Evolutionary conservation across 495 filamentous ascomycete genomes (phyloP).

Genomic region (Talaromyces wortmannii): DNA sequence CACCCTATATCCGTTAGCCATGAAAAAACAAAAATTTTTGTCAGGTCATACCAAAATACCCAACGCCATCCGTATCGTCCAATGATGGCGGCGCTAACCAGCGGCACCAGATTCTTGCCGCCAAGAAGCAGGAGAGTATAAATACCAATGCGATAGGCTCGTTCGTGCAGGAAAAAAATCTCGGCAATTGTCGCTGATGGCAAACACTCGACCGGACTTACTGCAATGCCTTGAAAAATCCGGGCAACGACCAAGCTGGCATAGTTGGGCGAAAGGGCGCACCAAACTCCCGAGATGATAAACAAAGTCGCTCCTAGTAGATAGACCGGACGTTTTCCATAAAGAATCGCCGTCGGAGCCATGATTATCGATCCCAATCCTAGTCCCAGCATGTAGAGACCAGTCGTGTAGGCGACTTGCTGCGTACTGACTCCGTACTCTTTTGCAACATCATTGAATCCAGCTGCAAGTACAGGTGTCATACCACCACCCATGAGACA

Average conservation of each 20-base stretch:
- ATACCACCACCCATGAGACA: conserved; percentile 92
- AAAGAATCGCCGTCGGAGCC: conserved; percentile 88
- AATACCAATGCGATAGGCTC: conserved; percentile 91
- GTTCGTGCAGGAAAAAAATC: conserved; percentile 93
- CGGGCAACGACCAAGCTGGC: conserved; percentile 73
- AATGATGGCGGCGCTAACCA: conserved; percentile 85
- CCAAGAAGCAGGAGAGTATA: conserved; percentile 87
- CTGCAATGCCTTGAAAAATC: conserved; percentile 79
- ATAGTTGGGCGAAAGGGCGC: conserved; percentile 75
- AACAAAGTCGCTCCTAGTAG: conserved; percentile 71
- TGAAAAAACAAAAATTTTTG: neutral
- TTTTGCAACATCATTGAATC: conserved; percentile 73
- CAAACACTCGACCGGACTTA: conserved; percentile 89
- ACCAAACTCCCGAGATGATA: conserved; percentile 76
- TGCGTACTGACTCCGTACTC: conserved; percentile 66
- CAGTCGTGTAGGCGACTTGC: conserved; percentile 81
- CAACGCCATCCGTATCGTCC: conserved; percentile 76
- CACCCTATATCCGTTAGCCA: conserved; percentile 44
- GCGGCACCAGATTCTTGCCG: conserved; percentile 86
- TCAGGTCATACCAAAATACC: conserved; percentile 70
- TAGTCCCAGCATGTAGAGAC: conserved; percentile 91
- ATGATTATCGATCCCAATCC: conserved; percentile 78
- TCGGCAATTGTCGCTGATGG: conserved; percentile 94
- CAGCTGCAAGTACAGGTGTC: conserved; percentile 85
- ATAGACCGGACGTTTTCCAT: conserved; percentile 88